These are phyloP conservation scores for Hyphodiscus sp. DNA, from an alignment of 2,329 filamentous ascomycete genomes.

Conservation along the genomic window DNA sequence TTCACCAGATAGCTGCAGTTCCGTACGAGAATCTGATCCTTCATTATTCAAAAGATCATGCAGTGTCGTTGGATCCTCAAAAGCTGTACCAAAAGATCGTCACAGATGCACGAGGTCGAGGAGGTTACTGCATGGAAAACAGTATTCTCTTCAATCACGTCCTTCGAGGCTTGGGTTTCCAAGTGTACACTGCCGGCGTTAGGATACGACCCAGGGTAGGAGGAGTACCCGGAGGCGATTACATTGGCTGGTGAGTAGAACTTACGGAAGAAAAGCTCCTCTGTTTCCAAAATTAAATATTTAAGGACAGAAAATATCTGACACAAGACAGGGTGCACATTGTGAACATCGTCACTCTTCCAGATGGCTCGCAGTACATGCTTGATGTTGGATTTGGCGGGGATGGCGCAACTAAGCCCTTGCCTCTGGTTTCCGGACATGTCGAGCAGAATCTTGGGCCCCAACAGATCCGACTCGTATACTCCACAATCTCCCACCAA, in stretches of 20 bases:
- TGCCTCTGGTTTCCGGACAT: conserved; percentile 42
- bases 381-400: conserved; percentile 61
- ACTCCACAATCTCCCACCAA: conserved; percentile 42
- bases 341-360: conserved; percentile 49
- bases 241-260: conserved; percentile 23
- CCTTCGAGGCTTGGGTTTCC: conserved; percentile 44
- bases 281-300: background rate
- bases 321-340: conserved; percentile 44
- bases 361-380: conserved; percentile 42
- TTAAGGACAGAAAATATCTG: background rate
- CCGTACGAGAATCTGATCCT: conserved; percentile 15
- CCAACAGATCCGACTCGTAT: conserved; percentile 48
- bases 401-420: conserved; percentile 50
- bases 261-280: background rate
- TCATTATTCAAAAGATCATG: conserved; percentile 10
- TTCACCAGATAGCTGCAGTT: conserved; percentile 10
- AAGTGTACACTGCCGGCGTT: conserved; percentile 46
- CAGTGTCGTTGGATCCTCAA: conserved; percentile 9
- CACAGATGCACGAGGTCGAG: conserved; percentile 29
- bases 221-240: conserved; percentile 20
- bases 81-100: conserved; percentile 39
- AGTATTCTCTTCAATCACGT: conserved; percentile 49
- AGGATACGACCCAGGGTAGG: conserved; percentile 20
- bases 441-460: conserved; percentile 39
- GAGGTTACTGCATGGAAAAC: conserved; percentile 57